Evolutionary conservation across 371 early-diverging fungal species (phyloP), one percentile per base, ranked within the genome.

Genomic region (Syncephalastrum monosporum): DNA sequence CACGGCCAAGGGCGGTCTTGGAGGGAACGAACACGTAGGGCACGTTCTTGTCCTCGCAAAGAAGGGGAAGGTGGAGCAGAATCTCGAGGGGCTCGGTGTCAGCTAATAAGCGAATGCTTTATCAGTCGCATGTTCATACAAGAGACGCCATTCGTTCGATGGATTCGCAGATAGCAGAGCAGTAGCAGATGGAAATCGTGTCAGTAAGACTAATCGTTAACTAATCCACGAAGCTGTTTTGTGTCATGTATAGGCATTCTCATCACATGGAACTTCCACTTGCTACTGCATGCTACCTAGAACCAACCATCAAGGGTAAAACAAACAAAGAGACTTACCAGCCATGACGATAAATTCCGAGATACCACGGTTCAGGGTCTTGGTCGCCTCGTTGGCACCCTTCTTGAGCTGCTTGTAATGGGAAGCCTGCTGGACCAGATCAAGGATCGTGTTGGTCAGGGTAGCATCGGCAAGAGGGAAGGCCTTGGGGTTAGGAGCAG

Each of bases 381-480:
- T 99, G 69, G 98, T 99, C 24, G 96, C 93, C 84, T 99, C 99
- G 89, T 99, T 99, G 66, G 98, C 98, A 67, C 99, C 99, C 89
- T 94, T 97, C 85, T 94, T 97, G 60, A 99, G 85, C 83, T 98
- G 98, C 86, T 96, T 96, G 89, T 95, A 96, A 82, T 96, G 95
- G 47, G 95, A 90, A 42, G 98, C 96, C 79, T 95, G 96, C 77
- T 96, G 94, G 60, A 99, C 92, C 47, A 99, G 82, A 69, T 95
- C 97, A 61, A 97, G 87, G 64, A 99, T 95, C 67, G 88, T 90
- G 85, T 90, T 93, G 75, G 91, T 87, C 59, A 98, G 86, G 59
- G 86, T 76, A 57, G 97, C 87, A 64, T 93, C 93, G 69, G 99
- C 98, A 49, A 95, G 85, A 59, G 96, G 96, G 82, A 91, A 93